Base-by-base conservation (phyloP, 257 asterid genomes). In the Rehmannia glutinosa region DNA sequence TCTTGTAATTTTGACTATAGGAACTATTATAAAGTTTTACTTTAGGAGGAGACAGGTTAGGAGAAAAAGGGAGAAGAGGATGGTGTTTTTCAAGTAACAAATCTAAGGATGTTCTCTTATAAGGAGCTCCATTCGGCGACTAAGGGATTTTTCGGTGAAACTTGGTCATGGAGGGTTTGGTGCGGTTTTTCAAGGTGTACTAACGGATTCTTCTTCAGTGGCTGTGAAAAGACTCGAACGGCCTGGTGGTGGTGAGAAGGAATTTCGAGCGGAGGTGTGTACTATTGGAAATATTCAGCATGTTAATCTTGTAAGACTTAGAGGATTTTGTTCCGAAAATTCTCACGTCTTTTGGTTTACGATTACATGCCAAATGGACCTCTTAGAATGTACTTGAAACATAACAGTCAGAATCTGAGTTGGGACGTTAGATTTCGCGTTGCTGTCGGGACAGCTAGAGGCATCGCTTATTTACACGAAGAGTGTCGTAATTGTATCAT, bases 161-260 rank as follows among this genome's bases (percentile, higher is more conserved):
- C 90, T 90, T 9, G 97, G 97, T 0, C 94, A 87, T 58, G 97
- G 97, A 30, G 96, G 97, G 8, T 90, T 86, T 45, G 97, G 97
- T 12, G 86, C 91, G 0, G 96, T 91, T 38, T 88, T 88, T 55
- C 90, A 54, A 27, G 97, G 96, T 5, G 79, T 38, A 45, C 54
- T 91, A 17, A 70, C 81, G 0, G 92, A 90, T 73, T 79, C 90
- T 45, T 71, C 89, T 0, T 39, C 67, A 0, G 87, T 90, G 38
- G 97, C 96, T 33, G 97, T 87, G 72, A 90, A 90, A 65, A 79
- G 96, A 17, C 95, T 87, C 2, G 97, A 87, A 67, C 73, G 92
- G 71, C 86, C 92, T 6, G 90, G 94, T 43, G 83, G 92, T 8
- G 96, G 92, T 16, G 96, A 90, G 62, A 84, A 83, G 72, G 96